A percentile compares a stretch with the other conserved stretches of the same genome.
phyloP scores from a whole-genome alignment of 148 eudicot species.

The Suaeda aralocaspica region DNA sequence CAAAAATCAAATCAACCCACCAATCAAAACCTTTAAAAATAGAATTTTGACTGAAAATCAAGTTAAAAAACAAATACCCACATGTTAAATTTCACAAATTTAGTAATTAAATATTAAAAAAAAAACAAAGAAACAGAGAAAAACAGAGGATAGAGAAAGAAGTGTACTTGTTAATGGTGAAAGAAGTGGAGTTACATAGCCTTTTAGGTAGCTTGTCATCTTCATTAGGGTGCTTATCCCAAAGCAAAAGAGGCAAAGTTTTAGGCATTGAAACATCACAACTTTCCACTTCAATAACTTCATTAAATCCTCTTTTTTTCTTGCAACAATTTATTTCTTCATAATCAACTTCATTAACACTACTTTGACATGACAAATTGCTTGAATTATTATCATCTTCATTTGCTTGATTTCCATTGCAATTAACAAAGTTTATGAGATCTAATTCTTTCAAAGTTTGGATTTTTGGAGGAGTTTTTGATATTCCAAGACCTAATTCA shows the following conservation, averaged over 20 bases:
- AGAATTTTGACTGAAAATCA: neutral
- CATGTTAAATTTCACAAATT: neutral
- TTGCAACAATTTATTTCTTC: constrained; percentile 9
- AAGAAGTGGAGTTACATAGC: constrained; percentile 18
- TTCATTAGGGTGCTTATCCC: constrained; percentile 43
- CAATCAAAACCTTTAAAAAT: neutral
- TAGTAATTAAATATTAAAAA: neutral
- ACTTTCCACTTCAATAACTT: constrained; percentile 23
- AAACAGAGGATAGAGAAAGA: constrained; percentile 7
- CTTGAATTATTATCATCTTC: constrained; percentile 22
- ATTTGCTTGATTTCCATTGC: constrained; percentile 15
- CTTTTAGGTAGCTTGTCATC: constrained; percentile 31
- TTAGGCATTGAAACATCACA: constrained; percentile 8
- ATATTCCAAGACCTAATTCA: constrained; percentile 51
- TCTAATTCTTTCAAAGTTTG: constrained; percentile 26
- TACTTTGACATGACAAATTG: constrained; percentile 23
- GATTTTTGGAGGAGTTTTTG: constrained; percentile 23
- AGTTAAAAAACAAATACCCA: neutral
- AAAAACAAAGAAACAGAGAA: neutral
- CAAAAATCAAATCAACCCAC: neutral
- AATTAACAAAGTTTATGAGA: constrained; percentile 26
- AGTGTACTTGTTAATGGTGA: constrained; percentile 28
- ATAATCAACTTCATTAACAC: constrained; percentile 18
- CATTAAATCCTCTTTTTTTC: constrained; percentile 31
- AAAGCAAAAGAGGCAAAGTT: constrained; percentile 44